These are phyloP conservation scores for Phytophthora sp. DNA, from an alignment of 352 stramenopile genomes.

Conservation along the genomic window DNA sequence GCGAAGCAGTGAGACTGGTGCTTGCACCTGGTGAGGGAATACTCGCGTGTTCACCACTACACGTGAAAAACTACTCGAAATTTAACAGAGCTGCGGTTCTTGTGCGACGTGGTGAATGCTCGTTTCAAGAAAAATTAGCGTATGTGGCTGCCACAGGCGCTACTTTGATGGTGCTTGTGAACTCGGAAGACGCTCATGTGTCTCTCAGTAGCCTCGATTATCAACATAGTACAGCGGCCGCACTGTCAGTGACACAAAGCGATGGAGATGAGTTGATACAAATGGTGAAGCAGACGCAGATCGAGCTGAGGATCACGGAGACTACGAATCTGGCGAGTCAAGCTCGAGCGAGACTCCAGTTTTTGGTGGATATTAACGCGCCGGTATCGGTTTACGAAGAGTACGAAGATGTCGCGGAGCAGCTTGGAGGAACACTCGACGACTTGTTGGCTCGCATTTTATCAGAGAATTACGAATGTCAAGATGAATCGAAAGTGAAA, in stretches of 20 bases:
- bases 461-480: conserved; percentile 1
- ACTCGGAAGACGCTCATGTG: conserved; percentile 40
- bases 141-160: conserved; percentile 28
- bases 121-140: conserved; percentile 46
- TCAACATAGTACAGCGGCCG: conserved; percentile 17
- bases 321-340: conserved; percentile 20
- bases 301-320: conserved; percentile 2
- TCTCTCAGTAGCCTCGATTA: conserved; percentile 35
- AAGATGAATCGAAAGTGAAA: neutral
- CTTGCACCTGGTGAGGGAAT: conserved; percentile 22
- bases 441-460: conserved; percentile 27
- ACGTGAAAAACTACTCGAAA: neutral
- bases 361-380: conserved; percentile 42
- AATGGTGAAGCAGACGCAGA: conserved; percentile 1
- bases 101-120: conserved; percentile 44
- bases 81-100: conserved; percentile 30
- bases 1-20: conserved; percentile 4
- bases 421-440: conserved; percentile 30
- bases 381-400: conserved; percentile 41
- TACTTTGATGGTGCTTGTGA: conserved; percentile 49
- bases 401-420: conserved; percentile 25
- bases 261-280: conserved; percentile 40
- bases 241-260: conserved; percentile 29
- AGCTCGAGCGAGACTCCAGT: conserved; percentile 41
- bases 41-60: conserved; percentile 31